Conservation (phyloP, 2,329 filamentous ascomycete species). For the Grosmannia clavigera region DNA sequence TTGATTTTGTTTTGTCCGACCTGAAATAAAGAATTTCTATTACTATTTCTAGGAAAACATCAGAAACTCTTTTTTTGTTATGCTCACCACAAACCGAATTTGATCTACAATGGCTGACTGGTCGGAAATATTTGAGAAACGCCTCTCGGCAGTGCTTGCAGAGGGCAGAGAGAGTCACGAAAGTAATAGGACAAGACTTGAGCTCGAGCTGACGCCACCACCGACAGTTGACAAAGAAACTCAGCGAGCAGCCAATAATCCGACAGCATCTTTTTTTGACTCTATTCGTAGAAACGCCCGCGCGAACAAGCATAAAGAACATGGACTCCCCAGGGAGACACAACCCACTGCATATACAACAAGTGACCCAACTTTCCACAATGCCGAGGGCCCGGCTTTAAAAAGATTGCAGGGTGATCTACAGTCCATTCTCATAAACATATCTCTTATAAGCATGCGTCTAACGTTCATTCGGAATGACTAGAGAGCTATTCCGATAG, state of each 20-base stretch:
- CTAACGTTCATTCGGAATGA: background rate
- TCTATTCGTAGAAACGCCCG: constrained; percentile 5
- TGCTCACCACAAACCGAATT: background rate
- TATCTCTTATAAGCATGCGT: background rate
- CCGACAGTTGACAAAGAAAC: background rate
- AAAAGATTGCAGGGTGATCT: background rate
- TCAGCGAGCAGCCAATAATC: background rate
- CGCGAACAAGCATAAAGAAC: background rate
- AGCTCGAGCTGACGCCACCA: constrained; percentile 7
- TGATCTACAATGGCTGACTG: constrained; percentile 7
- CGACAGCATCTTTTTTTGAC: constrained; percentile 10
- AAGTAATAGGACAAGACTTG: too few species aligned
- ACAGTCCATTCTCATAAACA: background rate
- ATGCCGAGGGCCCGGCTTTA: background rate
- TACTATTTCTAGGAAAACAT: background rate
- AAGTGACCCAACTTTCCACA: background rate
- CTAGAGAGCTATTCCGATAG: constrained; percentile 11
- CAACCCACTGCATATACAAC: background rate
- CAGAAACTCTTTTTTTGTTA: background rate
- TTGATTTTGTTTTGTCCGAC: too few species aligned
- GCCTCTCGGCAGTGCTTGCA: constrained; percentile 7
- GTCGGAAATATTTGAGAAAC: constrained; percentile 10
- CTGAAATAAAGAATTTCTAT: background rate
- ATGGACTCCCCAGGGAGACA: background rate
- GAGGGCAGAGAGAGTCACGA: background rate